Base-by-base conservation (phyloP, 2,329 filamentous ascomycete genomes). In the Fusarium miscanthi region DNA sequence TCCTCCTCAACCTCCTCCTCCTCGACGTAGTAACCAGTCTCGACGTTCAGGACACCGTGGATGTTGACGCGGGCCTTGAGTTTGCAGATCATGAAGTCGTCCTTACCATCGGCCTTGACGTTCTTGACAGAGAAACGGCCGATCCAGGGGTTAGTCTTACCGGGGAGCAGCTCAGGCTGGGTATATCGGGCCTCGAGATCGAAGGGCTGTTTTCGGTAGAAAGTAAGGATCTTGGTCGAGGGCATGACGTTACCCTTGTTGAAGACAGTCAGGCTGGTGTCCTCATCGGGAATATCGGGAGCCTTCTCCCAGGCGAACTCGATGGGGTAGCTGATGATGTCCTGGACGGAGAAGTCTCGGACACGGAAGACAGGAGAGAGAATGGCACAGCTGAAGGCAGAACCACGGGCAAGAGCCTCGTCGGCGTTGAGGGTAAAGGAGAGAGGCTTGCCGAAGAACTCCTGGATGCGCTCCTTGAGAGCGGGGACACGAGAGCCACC, bases 81-180 rank as follows among this genome's bases (percentile, higher is more conserved):
- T 87, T 99, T 99, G 92, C 96, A 99, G 80, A 98, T 97, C 95
- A 99, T 98, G 84, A 98, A 99, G 82, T 98, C 96, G 68, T 97
- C 94, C 81, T 96, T 95, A 75, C 91, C 89, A 80, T 97, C 94
- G 43, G 94, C 92, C 89, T 98, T 95, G 80, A 99, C 95, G 49
- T 93, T 93, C 90, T 99, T 99, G 82, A 99, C 94, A 45, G 95
- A 97, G 87, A 99, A 99, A 74, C 94, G 92, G 63, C 96, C 96
- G 76, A 99, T 98, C 93, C 95, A 98, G 52, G 96, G 93, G 81
- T 94, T 94, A 70, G 92, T 88, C 88, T 95, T 97, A 79, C 95
- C 94, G 23, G 96, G 96, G 13, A 99, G 90, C 60, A 88, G 84
- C 49, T 97, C 94, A 25, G 95, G 93, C 80, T 95, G 93, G 73